These are phyloP conservation scores for Penicillium italicum DNA, from an alignment of 2,329 filamentous ascomycete genomes.

Conservation along the genomic window DNA sequence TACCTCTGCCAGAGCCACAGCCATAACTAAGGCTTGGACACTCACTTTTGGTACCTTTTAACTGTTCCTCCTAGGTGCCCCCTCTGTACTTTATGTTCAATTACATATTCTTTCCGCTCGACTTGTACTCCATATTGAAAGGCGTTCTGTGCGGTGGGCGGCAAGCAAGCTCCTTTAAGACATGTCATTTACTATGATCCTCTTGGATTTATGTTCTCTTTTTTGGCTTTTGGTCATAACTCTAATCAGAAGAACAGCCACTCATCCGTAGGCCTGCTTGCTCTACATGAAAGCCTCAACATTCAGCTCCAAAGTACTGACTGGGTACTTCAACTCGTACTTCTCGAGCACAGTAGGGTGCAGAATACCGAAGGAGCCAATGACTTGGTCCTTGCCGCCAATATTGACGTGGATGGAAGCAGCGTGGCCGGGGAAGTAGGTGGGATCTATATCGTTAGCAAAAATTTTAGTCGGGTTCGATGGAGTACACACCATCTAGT, in stretches of 20 bases:
- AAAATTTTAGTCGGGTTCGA: neutral
- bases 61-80: neutral
- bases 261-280: neutral
- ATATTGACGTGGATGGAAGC: constrained; percentile 78
- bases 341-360: constrained; percentile 92
- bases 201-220: neutral
- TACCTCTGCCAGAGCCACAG: neutral
- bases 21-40: neutral
- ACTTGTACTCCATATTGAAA: neutral
- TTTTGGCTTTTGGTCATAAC: neutral
- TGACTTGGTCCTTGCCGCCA: constrained; percentile 67
- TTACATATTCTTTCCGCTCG: neutral
- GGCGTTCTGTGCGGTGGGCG: neutral
- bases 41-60: neutral
- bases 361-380: constrained; percentile 90
- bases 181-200: neutral
- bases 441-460: constrained; percentile 57
- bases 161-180: neutral
- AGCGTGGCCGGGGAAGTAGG: constrained; percentile 86
- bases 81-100: neutral
- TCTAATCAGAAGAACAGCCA: neutral
- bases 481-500: constrained; percentile 60
- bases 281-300: constrained; percentile 80
- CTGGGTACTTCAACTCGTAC: constrained; percentile 87
- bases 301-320: constrained; percentile 92